Evolutionary conservation across 2,329 filamentous ascomycete genomes (phyloP), one percentile per base, ranked within the genome.

Genomic region (Penicillium concentricum): DNA sequence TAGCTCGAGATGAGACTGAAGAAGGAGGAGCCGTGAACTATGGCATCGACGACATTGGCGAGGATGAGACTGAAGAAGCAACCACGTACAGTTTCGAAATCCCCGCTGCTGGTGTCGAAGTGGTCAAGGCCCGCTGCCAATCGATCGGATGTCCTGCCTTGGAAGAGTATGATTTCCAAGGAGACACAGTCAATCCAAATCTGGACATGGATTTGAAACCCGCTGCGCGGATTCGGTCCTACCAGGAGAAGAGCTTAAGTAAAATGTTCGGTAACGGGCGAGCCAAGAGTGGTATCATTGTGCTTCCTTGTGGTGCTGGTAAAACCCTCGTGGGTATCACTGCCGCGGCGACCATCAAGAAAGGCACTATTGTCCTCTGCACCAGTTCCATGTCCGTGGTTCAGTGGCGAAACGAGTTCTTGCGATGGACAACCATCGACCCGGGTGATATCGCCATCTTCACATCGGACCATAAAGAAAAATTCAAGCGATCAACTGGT

Each of bases 211-310:
- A 97, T 97, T 71, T 87, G 93, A 72, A 87, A 84, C 79, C 64
- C 2, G 62, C 64, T 13, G 64, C 64, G 4, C 47, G 63, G 26
- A 67, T 67, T 45, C 64, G 64, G 44, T 60, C 57, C 26, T 99
- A 99, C 67, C 94, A 99, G 72, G 94, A 99, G 74, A 96, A 97
- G 78, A 96, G 92, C 63, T 80, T 99, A 10, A 96, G 91, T 78
- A 99, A 99, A 75, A 99, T 99, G 94, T 99, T 99, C 72, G 93
- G 94, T 70, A 99, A 99, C 70, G 93, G 93, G 48, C 88, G 94
- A 75, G 94, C 94, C 15, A 94, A 96, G 78, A 97, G 92, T 74
- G 94, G 94, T 56, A 95, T 99, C 64, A 99, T 99, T 58, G 94
- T 99, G 54, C 77, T 99, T 66, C 94, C 94, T 18, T 99, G 94